These are phyloP conservation scores for Phyllosticta capitalensis DNA, from an alignment of 2,329 filamentous ascomycete genomes.

Conservation along the genomic window DNA sequence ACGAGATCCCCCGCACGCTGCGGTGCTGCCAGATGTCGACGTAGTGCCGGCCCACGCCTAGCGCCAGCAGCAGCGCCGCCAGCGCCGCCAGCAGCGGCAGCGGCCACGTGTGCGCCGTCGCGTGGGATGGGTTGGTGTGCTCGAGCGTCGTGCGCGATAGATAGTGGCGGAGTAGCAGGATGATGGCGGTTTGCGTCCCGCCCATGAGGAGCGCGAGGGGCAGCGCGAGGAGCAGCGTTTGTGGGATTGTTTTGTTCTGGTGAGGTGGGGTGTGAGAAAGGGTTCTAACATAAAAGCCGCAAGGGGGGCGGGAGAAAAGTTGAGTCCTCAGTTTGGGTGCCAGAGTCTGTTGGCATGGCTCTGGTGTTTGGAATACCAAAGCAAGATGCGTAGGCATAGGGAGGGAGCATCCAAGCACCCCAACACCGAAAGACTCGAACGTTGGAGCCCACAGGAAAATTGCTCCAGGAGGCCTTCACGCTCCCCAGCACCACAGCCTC, in stretches of 20 bases:
- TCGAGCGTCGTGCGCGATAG: slow-evolving; percentile 31
- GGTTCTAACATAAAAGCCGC: too few species aligned
- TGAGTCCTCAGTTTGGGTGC: too few species aligned
- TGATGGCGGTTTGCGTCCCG: slow-evolving; percentile 48
- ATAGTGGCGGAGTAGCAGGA: slow-evolving; percentile 41
- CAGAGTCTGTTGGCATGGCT: too few species aligned
- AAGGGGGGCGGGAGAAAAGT: too few species aligned
- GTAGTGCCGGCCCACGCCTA: slow-evolving; percentile 59
- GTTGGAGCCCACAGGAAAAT: too few species aligned
- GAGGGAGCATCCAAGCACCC: too few species aligned
- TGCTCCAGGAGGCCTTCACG: too few species aligned
- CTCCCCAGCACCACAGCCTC: too few species aligned
- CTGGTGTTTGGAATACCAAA: too few species aligned
- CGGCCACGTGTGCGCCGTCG: slow-evolving; percentile 41
- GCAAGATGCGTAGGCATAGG: too few species aligned
- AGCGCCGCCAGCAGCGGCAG: slow-evolving; percentile 57
- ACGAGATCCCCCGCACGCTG: slow-evolving; percentile 61
- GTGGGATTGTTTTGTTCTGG: slow-evolving; percentile 45
- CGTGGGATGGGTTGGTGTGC: slow-evolving; percentile 24
- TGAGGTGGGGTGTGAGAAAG: not conserved
- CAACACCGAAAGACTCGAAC: too few species aligned
- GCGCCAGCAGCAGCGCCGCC: slow-evolving; percentile 52
- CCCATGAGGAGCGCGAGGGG: slow-evolving; percentile 49
- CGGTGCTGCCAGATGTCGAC: slow-evolving; percentile 58
- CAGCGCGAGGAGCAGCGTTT: slow-evolving; percentile 40